Base-by-base conservation (phyloP, 1,284 basidiomycete genomes). In the Rhodotorula sp. region DNA sequence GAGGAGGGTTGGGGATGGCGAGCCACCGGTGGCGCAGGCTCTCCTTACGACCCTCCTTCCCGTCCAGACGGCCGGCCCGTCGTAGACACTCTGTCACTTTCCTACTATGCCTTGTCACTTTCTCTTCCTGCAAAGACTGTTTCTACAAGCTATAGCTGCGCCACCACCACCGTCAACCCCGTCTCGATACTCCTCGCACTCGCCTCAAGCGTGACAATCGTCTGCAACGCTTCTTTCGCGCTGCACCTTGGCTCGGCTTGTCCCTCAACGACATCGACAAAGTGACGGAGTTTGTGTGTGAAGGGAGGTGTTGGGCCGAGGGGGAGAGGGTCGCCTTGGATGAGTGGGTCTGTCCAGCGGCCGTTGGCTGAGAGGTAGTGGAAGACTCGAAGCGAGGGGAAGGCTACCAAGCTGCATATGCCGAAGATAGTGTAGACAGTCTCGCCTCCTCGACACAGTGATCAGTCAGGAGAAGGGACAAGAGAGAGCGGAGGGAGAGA, bases 341-440 rank as follows among this genome's bases (percentile, higher is more conserved):
- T 29, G 44, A 71, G 56, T 44, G 55, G 39, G 44, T 76, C 73
- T 27, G 66, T 60, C 68, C 71, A 66, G 32, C 59, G 36, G 17
- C 49, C 58, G 11, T 47, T 27, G 36, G 44, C 46, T 10, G 49
- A 51, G 49, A n/a, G 13, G 61, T 69, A 73, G 51, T 64, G 71
- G 36, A 36, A 74, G 7, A 65, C 39, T 29, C 53, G 20, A 48
- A 76, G 67, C 3, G 70, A 55, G 32, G 76, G 75, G 46, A 77
- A 67, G 15, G 61, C 52, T 27, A 68, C 39, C 11, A 69, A 72
- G 9, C 75, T 75, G 9, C 24, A 6, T 5, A 70, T 77, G 29
- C 75, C 75, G 30, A 76, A 44, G 51, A 77, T 52, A 32, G 61
- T 66, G 64, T 77, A 77, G 48, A 71, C 54, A 1, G 71, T 58